Base-by-base conservation (phyloP, 192 early-diverging fungal species). In the Gaertneriomyces semiglobifer region DNA sequence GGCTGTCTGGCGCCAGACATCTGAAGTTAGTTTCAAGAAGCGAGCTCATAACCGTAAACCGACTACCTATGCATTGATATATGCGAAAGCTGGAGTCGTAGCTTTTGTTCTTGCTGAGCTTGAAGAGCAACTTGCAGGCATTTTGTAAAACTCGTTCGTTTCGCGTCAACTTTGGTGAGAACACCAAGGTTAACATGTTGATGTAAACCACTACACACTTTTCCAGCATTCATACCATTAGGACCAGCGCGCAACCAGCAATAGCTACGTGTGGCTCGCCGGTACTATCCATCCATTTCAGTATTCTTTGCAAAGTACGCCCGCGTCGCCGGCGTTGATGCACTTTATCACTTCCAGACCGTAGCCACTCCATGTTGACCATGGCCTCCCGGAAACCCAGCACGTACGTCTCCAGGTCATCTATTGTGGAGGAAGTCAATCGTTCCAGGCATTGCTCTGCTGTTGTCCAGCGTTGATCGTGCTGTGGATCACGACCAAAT, bases 91-190 rank as follows among this genome's bases (percentile, higher is more conserved):
- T 18, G 5, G 20, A 57, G 53, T 77, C 78, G 63, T 80, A 72
- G 38, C 42, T 40, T 38, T 69, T 72, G 53, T 62, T 69, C 33
- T 74, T 78, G 52, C 72, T 77, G 44, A 80, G 66, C 48, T 77
- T 76, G 56, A 77, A 74, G 2, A 71, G 66, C 20, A 77, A 66
- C 62, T 75, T 69, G 47, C 72, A 70, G 7, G 68, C 59, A 52
- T 76, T 65, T 40, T 16, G 18, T n/a, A 79, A 58, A 18, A 79
- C 60, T n/a, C 64, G 54, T 14, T 76, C 74, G 44, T 76, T 66
- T 2, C 63, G 57, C 12, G 74, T 71, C 2, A 75, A 3, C 74
- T 75, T 40, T 39, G 48, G 65, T 11, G 20, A 8, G 19, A 50
- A 42, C 14, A 25, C 16, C 59, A 63, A 3, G 16, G 44, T 38